Base-by-base conservation (phyloP, 176 grass and related monocot species). In the Microstegium vimineum region DNA sequence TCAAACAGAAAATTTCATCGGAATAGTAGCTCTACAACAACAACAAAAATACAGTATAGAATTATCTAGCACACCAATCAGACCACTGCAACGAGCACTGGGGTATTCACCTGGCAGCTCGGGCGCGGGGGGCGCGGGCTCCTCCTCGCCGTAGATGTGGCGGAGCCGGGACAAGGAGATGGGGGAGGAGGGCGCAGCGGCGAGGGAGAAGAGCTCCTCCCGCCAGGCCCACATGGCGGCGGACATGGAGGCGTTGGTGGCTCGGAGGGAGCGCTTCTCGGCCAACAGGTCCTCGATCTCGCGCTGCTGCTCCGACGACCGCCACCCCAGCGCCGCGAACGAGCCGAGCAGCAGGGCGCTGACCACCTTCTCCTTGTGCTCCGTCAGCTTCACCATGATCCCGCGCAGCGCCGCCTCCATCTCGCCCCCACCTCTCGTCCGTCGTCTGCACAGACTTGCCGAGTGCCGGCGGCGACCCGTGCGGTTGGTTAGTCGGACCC, bases 91-190 rank as follows among this genome's bases (percentile, higher is more conserved):
- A 30, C 45, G 45, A 66, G 20, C 66, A 78, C 15, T 32, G 60
- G 79, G 31, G 69, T 22, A 42, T 77, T 26, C 40, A 89, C 87
- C 82, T 77, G 28, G 54, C 8, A 28, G 62, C 15, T 36, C 57
- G 71, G 71, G 22, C 33, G 42, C 31, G 23, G 82, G 35, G 5
- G 41, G 5, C 7, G 62, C 20, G 14, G 71, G 84, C 2, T 92
- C 90, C 54, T 89, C 75, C 84, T 94, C 94, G 31, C 92, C 94
- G 67, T 93, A 95, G 82, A 98, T 98, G 75, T 75, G 72, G 36
- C 92, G 86, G 62, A 98, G 89, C 33, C 90, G 90, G 72, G 90
- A 51, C 8, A 71, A 30, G 16, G 95, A 82, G 89, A 98, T 95
- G 78, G 91, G 85, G 20, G 80, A 61, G 36, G 84, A 86, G 14